Evolutionary conservation across 2,329 filamentous ascomycete genomes (phyloP), one percentile per base, ranked within the genome.

Genomic region (Trichoderma oligosporum): DNA sequence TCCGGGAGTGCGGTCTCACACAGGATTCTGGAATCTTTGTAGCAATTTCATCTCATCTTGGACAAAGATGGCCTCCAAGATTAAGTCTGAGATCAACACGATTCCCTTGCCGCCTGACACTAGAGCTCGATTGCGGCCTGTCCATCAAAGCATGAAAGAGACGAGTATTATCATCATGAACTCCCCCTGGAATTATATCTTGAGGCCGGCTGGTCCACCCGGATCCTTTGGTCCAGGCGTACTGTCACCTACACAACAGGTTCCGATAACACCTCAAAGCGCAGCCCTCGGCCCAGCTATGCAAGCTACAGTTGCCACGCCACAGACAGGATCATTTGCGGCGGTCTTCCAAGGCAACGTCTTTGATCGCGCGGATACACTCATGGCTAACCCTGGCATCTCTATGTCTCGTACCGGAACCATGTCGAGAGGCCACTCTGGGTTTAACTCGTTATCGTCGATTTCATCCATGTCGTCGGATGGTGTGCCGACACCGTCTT

Each of bases 231-330:
- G 53, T 7, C 58, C 48, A 27, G 44, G 45, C 22, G 31, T 44
- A 31, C 29, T 60, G 2, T 60, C 58, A 12, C 67, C 63, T 62
- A 55, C 51, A 4, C 12, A 33, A 33, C 12, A 69, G 54, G 67
- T 76, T 35, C 91, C 92, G 7, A 91, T 94, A 66, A 97, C 92
- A 1, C 92, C 93, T 7, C 82, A 96, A 61, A 94, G 89, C 65
- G 92, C 91, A 14, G 92, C 92, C 1, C 78, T 97, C 4, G 93
- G 92, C 0, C 91, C 92, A 5, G 92, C 92, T 18, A 89, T 91
- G 55, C 91, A 96, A 72, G 91, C 92, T 1, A 97, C 91, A 0
- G 86, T 96, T 9, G 88, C 90, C 4, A 89, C 84, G 0, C 84
- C 84, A 8, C 78, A 83, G 66, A 82, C 76, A 59, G 78, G 74